A percentile compares a stretch with the other conserved stretches of the same genome.
These are phyloP conservation scores for Fusarium paranaense DNA, from an alignment of 2,329 filamentous ascomycete species.

Conservation along the genomic window DNA sequence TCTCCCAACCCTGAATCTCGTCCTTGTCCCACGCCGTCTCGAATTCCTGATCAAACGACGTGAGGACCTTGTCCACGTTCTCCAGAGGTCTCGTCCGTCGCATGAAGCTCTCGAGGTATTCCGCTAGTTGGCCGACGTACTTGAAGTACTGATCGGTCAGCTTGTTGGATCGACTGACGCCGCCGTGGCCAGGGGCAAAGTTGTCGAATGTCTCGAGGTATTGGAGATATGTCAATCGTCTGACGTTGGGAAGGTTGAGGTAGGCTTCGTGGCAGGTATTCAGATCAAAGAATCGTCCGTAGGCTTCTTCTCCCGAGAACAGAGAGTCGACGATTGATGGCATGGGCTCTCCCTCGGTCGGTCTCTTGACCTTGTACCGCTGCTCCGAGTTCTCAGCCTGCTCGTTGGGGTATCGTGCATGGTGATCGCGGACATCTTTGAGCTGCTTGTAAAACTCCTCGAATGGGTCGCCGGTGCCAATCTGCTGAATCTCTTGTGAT, in stretches of 20 bases:
- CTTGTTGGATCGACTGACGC: slow-evolving; percentile 84
- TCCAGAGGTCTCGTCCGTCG: slow-evolving; percentile 86
- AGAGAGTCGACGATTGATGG: slow-evolving; percentile 84
- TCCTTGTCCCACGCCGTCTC: slow-evolving; percentile 84
- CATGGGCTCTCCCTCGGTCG: slow-evolving; percentile 71
- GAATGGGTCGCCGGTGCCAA: slow-evolving; percentile 87
- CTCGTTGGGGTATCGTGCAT: slow-evolving; percentile 92
- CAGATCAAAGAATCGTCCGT: slow-evolving; percentile 91
- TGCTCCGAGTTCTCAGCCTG: slow-evolving; percentile 95
- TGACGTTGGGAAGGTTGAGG: slow-evolving; percentile 88
- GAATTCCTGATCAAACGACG: slow-evolving; percentile 85
- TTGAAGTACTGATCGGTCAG: slow-evolving; percentile 92
- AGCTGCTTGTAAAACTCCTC: slow-evolving; percentile 92
- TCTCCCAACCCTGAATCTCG: slow-evolving; percentile 82
- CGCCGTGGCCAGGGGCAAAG: slow-evolving; percentile 79
- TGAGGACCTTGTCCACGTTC: slow-evolving; percentile 82
- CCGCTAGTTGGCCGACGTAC: slow-evolving; percentile 83
- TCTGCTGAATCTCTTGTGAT: slow-evolving; percentile 83
- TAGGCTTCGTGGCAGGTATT: slow-evolving; percentile 87
- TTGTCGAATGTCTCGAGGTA: slow-evolving; percentile 93
- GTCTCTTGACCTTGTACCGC: slow-evolving; percentile 81
- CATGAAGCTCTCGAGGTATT: slow-evolving; percentile 91
- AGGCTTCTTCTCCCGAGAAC: slow-evolving; percentile 96
- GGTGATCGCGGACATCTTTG: slow-evolving; percentile 84
- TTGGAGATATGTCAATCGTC: slow-evolving; percentile 89